Evolutionary conservation across 768 basidiomycete genomes (phyloP).

Genomic region (Leccinum aurantiacum): DNA sequence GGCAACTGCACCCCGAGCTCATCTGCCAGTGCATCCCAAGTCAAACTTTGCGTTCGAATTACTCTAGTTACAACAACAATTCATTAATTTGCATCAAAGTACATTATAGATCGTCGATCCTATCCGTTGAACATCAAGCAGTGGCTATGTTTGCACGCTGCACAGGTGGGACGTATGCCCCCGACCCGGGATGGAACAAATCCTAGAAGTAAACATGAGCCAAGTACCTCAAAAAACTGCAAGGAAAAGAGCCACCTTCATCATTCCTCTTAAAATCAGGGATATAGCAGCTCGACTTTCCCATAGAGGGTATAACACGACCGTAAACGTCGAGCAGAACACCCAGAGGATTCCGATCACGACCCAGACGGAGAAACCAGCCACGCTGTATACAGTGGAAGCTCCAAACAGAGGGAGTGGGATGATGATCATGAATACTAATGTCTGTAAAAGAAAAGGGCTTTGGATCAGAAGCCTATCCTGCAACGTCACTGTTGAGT

Average conservation of each 20-base stretch:
- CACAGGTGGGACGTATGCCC: constrained; percentile 33
- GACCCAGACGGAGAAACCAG: constrained; percentile 78
- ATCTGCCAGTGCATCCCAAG: neutral
- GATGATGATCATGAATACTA: constrained; percentile 69
- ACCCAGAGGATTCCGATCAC: constrained; percentile 81
- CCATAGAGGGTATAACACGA: constrained; percentile 84
- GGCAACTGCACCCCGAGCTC: constrained; percentile 5
- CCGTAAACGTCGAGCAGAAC: constrained; percentile 70
- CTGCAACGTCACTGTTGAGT: neutral
- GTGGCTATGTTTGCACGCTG: neutral
- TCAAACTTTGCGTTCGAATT: neutral
- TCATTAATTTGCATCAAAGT: neutral
- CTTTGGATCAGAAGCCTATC: neutral
- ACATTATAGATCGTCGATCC: neutral
- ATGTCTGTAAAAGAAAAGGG: constrained; percentile 36
- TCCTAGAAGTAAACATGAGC: constrained; percentile 34
- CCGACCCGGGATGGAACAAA: constrained; percentile 40
- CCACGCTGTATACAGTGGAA: constrained; percentile 61
- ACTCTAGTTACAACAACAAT: neutral
- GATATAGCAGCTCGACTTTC: constrained; percentile 72
- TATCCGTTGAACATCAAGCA: constrained; percentile 1
- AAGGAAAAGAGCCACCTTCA: constrained; percentile 47
- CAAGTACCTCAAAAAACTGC: too few relatives aligned
- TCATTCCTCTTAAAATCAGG: constrained; percentile 58
- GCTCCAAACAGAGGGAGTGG: constrained; percentile 89